These are phyloP conservation scores for Rhodamnia argentea DNA, from an alignment of 345 rosid genomes.

Conservation along the genomic window DNA sequence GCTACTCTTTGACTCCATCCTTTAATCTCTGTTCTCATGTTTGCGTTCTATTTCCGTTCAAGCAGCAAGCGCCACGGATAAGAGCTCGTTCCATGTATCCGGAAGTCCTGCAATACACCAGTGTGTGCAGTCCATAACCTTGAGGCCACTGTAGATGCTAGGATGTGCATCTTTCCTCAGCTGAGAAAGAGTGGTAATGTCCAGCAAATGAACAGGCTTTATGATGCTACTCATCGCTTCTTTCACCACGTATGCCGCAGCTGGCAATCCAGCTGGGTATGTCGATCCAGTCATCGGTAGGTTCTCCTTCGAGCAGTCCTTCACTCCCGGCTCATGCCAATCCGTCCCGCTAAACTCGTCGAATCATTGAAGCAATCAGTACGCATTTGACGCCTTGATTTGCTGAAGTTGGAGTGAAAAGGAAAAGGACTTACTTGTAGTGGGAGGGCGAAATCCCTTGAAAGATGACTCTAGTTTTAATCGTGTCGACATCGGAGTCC, in stretches of 20 bases:
- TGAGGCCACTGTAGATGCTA: conserved; percentile 30
- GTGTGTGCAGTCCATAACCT: conserved; percentile 64
- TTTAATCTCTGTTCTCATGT: background rate
- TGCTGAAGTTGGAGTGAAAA: background rate
- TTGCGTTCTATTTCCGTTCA: background rate
- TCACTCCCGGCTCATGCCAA: conserved; percentile 45
- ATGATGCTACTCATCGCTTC: conserved; percentile 22
- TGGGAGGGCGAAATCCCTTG: conserved; percentile 83
- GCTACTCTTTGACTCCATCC: background rate
- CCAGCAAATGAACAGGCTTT: conserved; percentile 45
- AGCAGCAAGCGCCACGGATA: conserved; percentile 24
- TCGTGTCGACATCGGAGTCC: conserved; percentile 57
- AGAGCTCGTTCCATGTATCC: conserved; percentile 56
- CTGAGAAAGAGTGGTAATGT: conserved; percentile 55
- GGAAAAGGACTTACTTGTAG: conserved; percentile 38
- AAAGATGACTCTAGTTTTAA: conserved; percentile 47
- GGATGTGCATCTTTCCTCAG: conserved; percentile 73
- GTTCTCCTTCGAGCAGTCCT: conserved; percentile 33
- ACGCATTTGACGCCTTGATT: background rate
- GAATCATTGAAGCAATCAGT: background rate
- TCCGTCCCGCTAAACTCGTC: conserved; percentile 30
- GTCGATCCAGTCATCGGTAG: conserved; percentile 28
- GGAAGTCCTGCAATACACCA: conserved; percentile 68
- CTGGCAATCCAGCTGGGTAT: conserved; percentile 26
- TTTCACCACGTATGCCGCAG: conserved; percentile 26